These are phyloP conservation scores for Solanum microdontum DNA, from an alignment of 257 asterid species.

Conservation along the genomic window DNA sequence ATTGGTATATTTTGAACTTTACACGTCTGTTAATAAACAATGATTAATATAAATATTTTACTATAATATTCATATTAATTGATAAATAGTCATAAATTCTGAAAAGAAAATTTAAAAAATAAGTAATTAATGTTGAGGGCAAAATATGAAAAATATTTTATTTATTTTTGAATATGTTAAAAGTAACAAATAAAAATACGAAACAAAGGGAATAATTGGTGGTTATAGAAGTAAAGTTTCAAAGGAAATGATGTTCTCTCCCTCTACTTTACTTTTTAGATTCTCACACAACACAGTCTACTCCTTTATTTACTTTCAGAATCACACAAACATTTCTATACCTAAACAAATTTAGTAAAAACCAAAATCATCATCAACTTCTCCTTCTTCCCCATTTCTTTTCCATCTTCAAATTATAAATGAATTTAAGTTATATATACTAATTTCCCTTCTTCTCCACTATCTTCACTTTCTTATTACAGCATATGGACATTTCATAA, in stretches of 20 bases:
- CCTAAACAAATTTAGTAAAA: not conserved
- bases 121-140: too few relatives aligned
- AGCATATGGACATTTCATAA: not conserved
- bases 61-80: too few relatives aligned
- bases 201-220: not conserved
- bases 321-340: not conserved
- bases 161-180: too few relatives aligned
- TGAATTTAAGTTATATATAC: not conserved
- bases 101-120: too few relatives aligned
- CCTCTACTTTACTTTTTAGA: not conserved
- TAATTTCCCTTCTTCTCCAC: not conserved
- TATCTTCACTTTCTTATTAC: not conserved
- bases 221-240: not conserved
- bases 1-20: too few relatives aligned
- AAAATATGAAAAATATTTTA: too few relatives aligned
- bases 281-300: not conserved
- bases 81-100: too few relatives aligned
- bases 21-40: not conserved
- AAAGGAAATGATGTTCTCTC: not conserved
- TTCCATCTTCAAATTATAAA: slow-evolving; percentile 14
- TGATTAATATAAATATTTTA: not conserved
- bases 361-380: not conserved
- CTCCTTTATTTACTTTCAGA: slow-evolving; percentile 36
- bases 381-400: slow-evolving; percentile 27
- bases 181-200: not conserved